phyloP scores from a whole-genome alignment of 768 basidiomycete genomes.

The Podaxis mareebaensis region DNA sequence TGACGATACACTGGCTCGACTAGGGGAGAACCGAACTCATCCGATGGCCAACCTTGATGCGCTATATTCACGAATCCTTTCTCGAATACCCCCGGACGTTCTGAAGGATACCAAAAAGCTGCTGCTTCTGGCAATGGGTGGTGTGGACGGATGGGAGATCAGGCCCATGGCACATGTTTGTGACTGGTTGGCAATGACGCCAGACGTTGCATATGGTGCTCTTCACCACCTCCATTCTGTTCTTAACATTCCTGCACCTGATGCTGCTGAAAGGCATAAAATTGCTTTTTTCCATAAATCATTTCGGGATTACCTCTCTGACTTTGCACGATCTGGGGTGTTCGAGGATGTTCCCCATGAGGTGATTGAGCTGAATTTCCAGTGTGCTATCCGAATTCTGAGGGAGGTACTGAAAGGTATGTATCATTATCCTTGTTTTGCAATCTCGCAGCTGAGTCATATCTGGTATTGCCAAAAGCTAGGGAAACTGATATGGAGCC shows the following conservation, averaged over 20 bases:
- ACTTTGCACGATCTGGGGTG: neutral
- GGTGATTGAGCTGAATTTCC: neutral
- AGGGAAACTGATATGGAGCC: neutral
- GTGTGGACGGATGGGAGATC: too few relatives aligned
- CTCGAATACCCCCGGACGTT: neutral
- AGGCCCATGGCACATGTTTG: neutral
- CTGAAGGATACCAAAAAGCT: too few relatives aligned
- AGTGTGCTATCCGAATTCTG: neutral
- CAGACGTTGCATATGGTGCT: neutral
- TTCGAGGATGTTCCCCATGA: neutral
- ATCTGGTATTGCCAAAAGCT: neutral
- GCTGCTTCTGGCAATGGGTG: too few relatives aligned
- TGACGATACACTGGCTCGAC: neutral
- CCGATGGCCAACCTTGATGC: conserved; percentile 12
- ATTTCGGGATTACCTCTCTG: neutral
- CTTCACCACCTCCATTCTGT: neutral
- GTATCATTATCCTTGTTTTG: neutral
- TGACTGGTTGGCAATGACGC: neutral
- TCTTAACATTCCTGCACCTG: neutral
- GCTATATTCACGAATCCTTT: conserved; percentile 9
- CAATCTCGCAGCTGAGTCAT: neutral
- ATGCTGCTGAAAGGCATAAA: neutral
- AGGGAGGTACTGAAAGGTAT: neutral
- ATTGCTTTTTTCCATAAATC: neutral
- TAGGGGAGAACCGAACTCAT: neutral